A percentile compares a stretch with the other conserved stretches of the same genome.
These are phyloP conservation scores for Crithidia sp. DNA, from an alignment of 208 protist genomes.

Conservation along the genomic window DNA sequence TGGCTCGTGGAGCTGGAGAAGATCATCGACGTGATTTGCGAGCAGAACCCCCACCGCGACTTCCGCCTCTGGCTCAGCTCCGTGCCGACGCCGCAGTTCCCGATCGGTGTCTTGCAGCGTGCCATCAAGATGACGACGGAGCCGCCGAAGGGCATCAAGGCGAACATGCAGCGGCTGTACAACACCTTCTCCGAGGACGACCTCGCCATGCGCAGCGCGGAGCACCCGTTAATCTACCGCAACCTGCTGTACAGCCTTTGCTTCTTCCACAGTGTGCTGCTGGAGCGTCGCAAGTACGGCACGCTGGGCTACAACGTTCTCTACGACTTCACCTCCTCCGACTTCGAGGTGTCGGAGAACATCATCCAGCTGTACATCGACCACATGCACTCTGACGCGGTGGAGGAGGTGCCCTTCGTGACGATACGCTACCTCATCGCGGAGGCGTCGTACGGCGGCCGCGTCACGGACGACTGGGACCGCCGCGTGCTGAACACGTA, in stretches of 20 bases:
- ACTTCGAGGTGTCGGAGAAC: constrained; percentile 96
- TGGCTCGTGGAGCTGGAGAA: constrained; percentile 98
- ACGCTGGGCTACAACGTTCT: constrained; percentile 98
- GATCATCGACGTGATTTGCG: constrained; percentile 94
- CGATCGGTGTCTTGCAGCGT: constrained; percentile 96
- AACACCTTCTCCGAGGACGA: constrained; percentile 91
- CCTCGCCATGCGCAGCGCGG: constrained; percentile 77
- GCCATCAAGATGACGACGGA: constrained; percentile 99
- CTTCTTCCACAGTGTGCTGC: constrained; percentile 98
- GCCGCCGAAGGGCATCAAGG: constrained; percentile 97
- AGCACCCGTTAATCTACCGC: constrained; percentile 92
- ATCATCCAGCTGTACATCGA: constrained; percentile 92
- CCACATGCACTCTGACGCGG: constrained; percentile 69
- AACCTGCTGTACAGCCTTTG: constrained; percentile 96
- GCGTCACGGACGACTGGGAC: constrained; percentile 99
- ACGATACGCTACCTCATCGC: constrained; percentile 98
- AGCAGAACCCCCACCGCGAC: constrained; percentile 92
- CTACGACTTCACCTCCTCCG: constrained; percentile 99
- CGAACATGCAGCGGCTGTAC: constrained; percentile 97
- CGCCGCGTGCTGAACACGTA: constrained; percentile 97
- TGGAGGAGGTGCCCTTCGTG: constrained; percentile 95
- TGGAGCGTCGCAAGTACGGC: constrained; percentile 98
- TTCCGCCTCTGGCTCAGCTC: constrained; percentile 99
- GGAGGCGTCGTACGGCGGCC: constrained; percentile 98
- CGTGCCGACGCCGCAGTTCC: constrained; percentile 96